These are phyloP conservation scores for Botrytis fragariae DNA, from an alignment of 2,329 filamentous ascomycete genomes.

Conservation along the genomic window DNA sequence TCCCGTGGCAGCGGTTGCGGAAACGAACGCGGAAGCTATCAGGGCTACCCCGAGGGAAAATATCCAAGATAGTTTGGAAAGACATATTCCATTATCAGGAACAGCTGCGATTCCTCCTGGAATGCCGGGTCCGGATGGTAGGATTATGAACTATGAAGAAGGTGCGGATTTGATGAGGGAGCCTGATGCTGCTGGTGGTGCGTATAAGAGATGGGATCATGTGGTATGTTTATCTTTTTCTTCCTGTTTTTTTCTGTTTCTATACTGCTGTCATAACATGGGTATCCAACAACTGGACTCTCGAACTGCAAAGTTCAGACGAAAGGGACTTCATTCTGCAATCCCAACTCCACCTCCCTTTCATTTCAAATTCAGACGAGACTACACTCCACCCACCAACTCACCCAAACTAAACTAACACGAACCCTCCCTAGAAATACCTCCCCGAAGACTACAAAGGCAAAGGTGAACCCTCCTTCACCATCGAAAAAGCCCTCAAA, in stretches of 20 bases:
- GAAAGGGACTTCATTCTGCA: not conserved
- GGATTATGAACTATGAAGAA: constrained; percentile 75
- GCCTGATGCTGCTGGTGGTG: constrained; percentile 62
- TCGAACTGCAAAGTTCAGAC: not conserved
- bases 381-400: not conserved
- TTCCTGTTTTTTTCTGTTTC: not conserved
- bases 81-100: constrained; percentile 78
- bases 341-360: not conserved
- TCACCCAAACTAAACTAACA: constrained; percentile 12
- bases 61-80: constrained; percentile 68
- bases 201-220: constrained; percentile 73
- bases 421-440: constrained; percentile 53
- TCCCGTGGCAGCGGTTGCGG: constrained; percentile 72
- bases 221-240: constrained; percentile 58
- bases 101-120: constrained; percentile 76
- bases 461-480: constrained; percentile 75
- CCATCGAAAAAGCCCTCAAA: constrained; percentile 66
- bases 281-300: not conserved
- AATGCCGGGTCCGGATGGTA: constrained; percentile 63
- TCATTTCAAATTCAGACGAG: not conserved
- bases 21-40: constrained; percentile 73
- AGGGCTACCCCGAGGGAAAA: constrained; percentile 78
- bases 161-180: constrained; percentile 85
- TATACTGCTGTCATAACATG: not conserved
- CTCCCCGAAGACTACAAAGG: constrained; percentile 76